phyloP scores from a whole-genome alignment of 371 early-diverging fungal species.

The Batkoa obscura region DNA sequence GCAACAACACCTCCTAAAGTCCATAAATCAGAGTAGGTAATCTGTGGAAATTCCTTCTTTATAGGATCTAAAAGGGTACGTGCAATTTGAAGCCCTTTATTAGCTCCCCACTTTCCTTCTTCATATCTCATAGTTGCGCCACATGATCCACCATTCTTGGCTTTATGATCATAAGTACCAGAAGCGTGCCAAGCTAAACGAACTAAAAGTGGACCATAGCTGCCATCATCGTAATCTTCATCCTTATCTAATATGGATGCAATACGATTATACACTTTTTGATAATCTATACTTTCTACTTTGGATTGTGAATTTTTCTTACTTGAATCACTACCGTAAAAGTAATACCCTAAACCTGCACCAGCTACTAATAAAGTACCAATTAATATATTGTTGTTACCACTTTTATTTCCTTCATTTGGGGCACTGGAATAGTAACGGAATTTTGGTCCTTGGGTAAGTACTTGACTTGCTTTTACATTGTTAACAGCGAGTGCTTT shows the following conservation, averaged over 20 bases:
- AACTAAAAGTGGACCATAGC: conserved; percentile 71
- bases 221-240: conserved; percentile 78
- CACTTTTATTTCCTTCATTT: too few relatives aligned
- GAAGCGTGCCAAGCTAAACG: conserved; percentile 88
- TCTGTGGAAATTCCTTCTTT: conserved; percentile 63
- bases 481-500: too few relatives aligned
- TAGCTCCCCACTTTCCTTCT: conserved; percentile 63
- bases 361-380: too few relatives aligned
- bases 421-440: too few relatives aligned
- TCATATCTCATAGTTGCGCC: conserved; percentile 76
- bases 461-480: too few relatives aligned
- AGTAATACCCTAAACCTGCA: too few relatives aligned
- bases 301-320: background rate
- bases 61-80: conserved; percentile 62
- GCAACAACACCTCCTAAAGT: conserved; percentile 80
- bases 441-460: too few relatives aligned
- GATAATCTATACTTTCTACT: conserved; percentile 29
- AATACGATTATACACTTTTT: conserved; percentile 55
- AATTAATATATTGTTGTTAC: too few relatives aligned
- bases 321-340: too few relatives aligned
- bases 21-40: conserved; percentile 86
- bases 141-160: conserved; percentile 74
- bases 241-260: conserved; percentile 55
- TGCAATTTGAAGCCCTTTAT: conserved; percentile 67
- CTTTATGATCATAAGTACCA: conserved; percentile 67